Conservation (phyloP, 805 yeast genomes). For the Candida coquimbonensis region DNA sequence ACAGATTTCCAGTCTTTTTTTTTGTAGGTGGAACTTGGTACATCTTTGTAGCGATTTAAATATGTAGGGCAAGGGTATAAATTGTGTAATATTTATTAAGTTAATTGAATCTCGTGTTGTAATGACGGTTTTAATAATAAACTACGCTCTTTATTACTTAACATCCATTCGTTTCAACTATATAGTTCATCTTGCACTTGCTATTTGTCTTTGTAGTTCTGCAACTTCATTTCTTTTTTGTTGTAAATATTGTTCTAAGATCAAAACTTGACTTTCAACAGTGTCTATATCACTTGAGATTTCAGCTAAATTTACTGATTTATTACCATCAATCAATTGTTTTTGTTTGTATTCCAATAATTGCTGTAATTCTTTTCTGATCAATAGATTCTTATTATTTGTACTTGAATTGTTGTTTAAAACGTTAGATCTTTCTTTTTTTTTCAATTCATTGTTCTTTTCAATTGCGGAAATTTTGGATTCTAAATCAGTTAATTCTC, state of each 20-base stretch:
- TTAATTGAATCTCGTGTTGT: too few relatives aligned
- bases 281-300: conserved; percentile 56
- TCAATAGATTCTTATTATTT: conserved; percentile 23
- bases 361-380: conserved; percentile 70
- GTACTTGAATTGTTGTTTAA: conserved; percentile 21
- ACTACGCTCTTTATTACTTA: neutral
- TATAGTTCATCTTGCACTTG: conserved; percentile 10
- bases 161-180: neutral
- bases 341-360: conserved; percentile 70
- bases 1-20: too few relatives aligned
- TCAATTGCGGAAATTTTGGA: conserved; percentile 52
- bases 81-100: too few relatives aligned
- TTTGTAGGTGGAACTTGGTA: too few relatives aligned
- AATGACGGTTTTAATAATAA: too few relatives aligned
- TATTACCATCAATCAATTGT: conserved; percentile 37
- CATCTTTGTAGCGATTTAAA: too few relatives aligned
- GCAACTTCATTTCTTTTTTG: conserved; percentile 56
- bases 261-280: conserved; percentile 70
- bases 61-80: too few relatives aligned
- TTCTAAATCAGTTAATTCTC: conserved; percentile 73
- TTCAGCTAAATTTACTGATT: conserved; percentile 35
- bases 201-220: conserved; percentile 37
- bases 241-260: conserved; percentile 61
- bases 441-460: conserved; percentile 34
- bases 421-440: conserved; percentile 22